Evolutionary conservation across 257 asterid genomes (phyloP).

Genomic region (Scutellaria baicalensis): DNA sequence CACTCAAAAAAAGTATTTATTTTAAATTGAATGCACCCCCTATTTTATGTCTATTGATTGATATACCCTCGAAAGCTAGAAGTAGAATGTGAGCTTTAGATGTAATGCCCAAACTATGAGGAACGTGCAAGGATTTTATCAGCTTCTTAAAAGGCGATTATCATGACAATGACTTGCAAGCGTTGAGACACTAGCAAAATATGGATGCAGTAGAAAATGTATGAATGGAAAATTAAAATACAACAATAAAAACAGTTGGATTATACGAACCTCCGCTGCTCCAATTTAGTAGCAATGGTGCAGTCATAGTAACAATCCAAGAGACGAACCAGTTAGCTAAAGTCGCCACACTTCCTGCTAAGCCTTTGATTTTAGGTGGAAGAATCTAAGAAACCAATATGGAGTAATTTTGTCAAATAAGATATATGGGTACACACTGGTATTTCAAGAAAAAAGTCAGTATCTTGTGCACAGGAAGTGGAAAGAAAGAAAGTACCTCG

Average conservation of each 20-base stretch:
- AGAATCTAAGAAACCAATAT: slow-evolving; percentile 44
- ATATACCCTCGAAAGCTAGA: too few relatives aligned
- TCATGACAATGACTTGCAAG: too few relatives aligned
- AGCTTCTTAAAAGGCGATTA: too few relatives aligned
- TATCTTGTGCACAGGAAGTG: background rate
- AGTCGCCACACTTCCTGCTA: slow-evolving; percentile 55
- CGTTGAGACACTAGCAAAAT: too few relatives aligned
- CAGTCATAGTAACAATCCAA: slow-evolving; percentile 47
- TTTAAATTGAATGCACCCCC: too few relatives aligned
- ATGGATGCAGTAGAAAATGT: background rate
- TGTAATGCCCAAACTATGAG: too few relatives aligned
- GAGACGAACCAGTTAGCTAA: slow-evolving; percentile 51
- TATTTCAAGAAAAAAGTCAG: background rate
- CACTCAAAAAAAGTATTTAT: too few relatives aligned
- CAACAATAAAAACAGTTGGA: background rate
- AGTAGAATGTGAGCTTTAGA: too few relatives aligned
- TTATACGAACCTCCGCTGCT: slow-evolving; percentile 55
- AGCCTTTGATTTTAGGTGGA: slow-evolving; percentile 61
- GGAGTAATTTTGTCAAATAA: background rate
- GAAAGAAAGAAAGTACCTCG: slow-evolving; percentile 39
- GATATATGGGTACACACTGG: background rate
- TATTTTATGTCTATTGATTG: too few relatives aligned
- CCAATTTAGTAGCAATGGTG: slow-evolving; percentile 54
- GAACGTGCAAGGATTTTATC: too few relatives aligned
- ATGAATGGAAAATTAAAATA: background rate